Evolutionary conservation across 1,139 yeast species (phyloP).

Genomic region (Kodamaea sp.): DNA sequence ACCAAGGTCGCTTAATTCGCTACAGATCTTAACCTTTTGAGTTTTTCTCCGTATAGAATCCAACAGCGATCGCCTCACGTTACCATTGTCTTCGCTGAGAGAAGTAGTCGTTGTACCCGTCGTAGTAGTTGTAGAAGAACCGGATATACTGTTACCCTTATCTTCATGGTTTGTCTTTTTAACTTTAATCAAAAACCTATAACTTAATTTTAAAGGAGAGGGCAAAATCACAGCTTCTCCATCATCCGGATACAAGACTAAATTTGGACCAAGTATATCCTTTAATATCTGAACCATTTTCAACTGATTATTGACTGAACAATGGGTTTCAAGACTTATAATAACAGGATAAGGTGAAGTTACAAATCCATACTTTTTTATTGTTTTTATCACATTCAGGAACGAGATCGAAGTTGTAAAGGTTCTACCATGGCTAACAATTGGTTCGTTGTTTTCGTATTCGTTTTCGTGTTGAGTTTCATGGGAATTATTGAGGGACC

Average conservation of each 20-base stretch:
- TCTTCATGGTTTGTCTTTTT: conserved; percentile 46
- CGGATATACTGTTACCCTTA: conserved; percentile 1
- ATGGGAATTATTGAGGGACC: conserved; percentile 23
- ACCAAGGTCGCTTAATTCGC: conserved; percentile 57
- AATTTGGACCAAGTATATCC: conserved; percentile 55
- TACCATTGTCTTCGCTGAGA: conserved; percentile 45
- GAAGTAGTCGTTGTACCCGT: conserved; percentile 36
- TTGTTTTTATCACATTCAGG: conserved; percentile 63
- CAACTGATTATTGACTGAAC: conserved; percentile 62
- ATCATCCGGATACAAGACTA: conserved; percentile 40
- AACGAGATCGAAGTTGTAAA: conserved; percentile 73
- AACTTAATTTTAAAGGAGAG: conserved; percentile 66
- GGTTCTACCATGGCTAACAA: conserved; percentile 86
- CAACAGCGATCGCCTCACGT: conserved; percentile 16
- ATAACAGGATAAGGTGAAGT: conserved; percentile 82
- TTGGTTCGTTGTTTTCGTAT: conserved; percentile 49
- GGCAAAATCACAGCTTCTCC: conserved; percentile 44
- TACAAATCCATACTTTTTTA: conserved; percentile 81
- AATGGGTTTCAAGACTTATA: conserved; percentile 82
- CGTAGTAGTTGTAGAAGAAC: conserved; percentile 18
- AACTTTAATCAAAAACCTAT: conserved; percentile 71
- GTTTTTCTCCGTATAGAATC: conserved; percentile 21
- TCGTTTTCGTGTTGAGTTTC: conserved; percentile 19
- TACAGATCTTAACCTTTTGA: conserved; percentile 26
- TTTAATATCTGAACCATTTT: conserved; percentile 51